Percentiles rank a stretch among this genome's conserved stretches.
Conservation (phyloP, 257 asterid genomes). For the Solanum tarijense region DNA sequence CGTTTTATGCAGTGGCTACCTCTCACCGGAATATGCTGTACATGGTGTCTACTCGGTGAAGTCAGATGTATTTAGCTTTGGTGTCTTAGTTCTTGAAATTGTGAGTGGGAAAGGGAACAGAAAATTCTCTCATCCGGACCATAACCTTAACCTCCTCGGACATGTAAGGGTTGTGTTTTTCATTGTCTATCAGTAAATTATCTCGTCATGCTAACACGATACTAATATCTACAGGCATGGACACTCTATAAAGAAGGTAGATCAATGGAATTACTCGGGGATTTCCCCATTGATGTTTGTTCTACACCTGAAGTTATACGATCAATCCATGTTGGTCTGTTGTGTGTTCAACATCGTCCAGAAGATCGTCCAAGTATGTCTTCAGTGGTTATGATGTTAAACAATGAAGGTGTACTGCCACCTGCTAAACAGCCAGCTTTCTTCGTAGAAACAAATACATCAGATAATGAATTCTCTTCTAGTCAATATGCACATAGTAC, state of each 20-base stretch:
- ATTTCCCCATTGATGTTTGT: neutral
- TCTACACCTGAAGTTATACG: constrained; percentile 7
- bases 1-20: constrained; percentile 17
- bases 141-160: constrained; percentile 20
- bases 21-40: constrained; percentile 26
- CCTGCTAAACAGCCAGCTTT: constrained; percentile 16
- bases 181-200: neutral
- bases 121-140: constrained; percentile 10
- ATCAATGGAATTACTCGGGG: constrained; percentile 4
- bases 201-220: neutral
- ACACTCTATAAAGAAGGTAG: constrained; percentile 14
- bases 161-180: constrained; percentile 11
- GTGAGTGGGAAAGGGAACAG: constrained; percentile 18
- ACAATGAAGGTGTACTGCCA: constrained; percentile 13
- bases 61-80: constrained; percentile 26
- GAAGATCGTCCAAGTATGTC: constrained; percentile 24
- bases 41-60: constrained; percentile 25
- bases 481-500: constrained; percentile 1
- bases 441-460: constrained; percentile 2
- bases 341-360: constrained; percentile 18
- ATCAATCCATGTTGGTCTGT: constrained; percentile 20
- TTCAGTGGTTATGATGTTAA: constrained; percentile 11
- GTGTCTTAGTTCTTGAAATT: constrained; percentile 21
- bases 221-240: constrained; percentile 15
- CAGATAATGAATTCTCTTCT: constrained; percentile 3